Base-by-base conservation (phyloP, 1,284 basidiomycete genomes). In the Cryptococcus sp. region DNA sequence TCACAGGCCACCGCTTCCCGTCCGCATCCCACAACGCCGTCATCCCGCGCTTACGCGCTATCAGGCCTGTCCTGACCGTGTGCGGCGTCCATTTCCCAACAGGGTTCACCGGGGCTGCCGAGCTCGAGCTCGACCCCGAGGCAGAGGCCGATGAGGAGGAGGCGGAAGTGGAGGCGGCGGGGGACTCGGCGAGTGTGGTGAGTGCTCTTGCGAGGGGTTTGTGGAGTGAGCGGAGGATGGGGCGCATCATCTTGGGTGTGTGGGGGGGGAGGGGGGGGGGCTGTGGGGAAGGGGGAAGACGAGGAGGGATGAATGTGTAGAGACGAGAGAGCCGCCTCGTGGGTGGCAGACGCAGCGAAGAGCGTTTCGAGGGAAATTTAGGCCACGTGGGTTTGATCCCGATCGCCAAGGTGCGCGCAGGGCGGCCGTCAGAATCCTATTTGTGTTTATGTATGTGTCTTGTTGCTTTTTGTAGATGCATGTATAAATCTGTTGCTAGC, bases 11-110 rank as follows among this genome's bases (percentile, higher is more conserved):
- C 55, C 89, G 81, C 43, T 85, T 84, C 37, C 96, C 96, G 59
- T 90, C 86, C 70, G 89, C 84, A 71, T 95, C 89, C 89, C 92
- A 98, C 70, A 97, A 81, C 13, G 85, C 84, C 6, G 91, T 89
- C 95, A 98, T 98, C 46, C 96, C 96, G 49, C 91, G 85, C 80
- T 99, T 99, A 57, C 87, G 83, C 21, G 92, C 94, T 72, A 99
- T 88, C 59, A 98, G 81, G n/a, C 96, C 96, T 0, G 92, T 94
- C 59, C 96, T 84, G 63, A 89, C 83, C 4, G 92, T 93, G 53
- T 83, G 82, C 36, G 95, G 89, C 20, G 87, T 86, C 94, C 94
- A 98, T 61, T 69, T 63, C 12, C 63, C 60, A 4, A 51, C 52
- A 18, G 61, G 50, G 35, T 60, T 55, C 3, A 56, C 46, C 4